Evolutionary conservation across 768 basidiomycete species (phyloP).

Genomic region (Suillus subaureus): DNA sequence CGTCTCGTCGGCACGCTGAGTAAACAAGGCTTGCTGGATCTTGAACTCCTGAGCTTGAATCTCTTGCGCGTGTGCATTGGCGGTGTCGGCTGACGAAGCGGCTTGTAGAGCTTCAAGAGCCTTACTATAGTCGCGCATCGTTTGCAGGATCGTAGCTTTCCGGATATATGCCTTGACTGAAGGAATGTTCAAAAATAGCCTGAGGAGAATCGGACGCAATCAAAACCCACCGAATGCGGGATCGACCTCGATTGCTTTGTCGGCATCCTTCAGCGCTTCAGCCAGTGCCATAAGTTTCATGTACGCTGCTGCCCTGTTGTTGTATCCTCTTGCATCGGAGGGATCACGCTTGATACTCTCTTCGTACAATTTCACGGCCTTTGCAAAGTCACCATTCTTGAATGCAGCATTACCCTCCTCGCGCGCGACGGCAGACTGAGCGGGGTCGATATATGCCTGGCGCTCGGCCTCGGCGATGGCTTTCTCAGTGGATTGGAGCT

Average conservation of each 20-base stretch:
- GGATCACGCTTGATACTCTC: constrained; percentile 98
- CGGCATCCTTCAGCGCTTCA: constrained; percentile 94
- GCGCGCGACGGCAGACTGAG: constrained; percentile 76
- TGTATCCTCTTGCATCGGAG: constrained; percentile 87
- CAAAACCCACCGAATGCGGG: constrained; percentile 69
- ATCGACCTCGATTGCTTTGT: constrained; percentile 92
- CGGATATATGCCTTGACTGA: constrained; percentile 92
- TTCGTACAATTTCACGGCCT: constrained; percentile 88
- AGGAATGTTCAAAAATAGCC: neutral
- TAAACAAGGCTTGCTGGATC: constrained; percentile 75
- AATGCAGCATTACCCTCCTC: constrained; percentile 93
- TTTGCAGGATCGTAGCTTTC: constrained; percentile 80
- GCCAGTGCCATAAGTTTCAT: constrained; percentile 92
- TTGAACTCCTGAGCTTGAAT: constrained; percentile 82
- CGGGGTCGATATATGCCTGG: constrained; percentile 85
- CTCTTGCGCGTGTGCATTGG: constrained; percentile 80
- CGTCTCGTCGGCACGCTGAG: constrained; percentile 79
- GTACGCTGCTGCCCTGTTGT: constrained; percentile 98
- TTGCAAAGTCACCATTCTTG: constrained; percentile 91
- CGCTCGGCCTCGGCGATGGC: constrained; percentile 76
- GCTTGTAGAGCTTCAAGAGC: constrained; percentile 83
- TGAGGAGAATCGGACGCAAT: neutral
- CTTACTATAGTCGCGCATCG: constrained; percentile 91
- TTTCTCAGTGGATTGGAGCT: constrained; percentile 84
- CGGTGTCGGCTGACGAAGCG: constrained; percentile 77